Percentiles rank a stretch among this genome's conserved stretches.
phyloP scores from a whole-genome alignment of 2,329 filamentous ascomycete species.

The Colletotrichum tabaci region DNA sequence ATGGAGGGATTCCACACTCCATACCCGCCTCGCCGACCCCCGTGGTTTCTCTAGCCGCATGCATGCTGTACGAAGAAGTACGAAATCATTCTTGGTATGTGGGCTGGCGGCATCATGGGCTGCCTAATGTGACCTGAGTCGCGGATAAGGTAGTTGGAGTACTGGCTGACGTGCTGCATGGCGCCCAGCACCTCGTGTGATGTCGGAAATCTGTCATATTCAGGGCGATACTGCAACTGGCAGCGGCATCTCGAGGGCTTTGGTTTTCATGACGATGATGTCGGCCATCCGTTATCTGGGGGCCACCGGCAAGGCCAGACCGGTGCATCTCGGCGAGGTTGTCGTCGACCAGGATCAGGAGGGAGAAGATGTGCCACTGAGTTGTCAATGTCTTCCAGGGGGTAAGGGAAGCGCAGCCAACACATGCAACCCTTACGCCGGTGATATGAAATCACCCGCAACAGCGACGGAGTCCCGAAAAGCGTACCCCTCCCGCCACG shows the following conservation, averaged over 20 bases:
- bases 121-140: constrained; percentile 20
- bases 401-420: constrained; percentile 32
- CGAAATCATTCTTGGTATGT: constrained; percentile 15
- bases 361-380: constrained; percentile 37
- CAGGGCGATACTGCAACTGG: background rate
- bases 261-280: constrained; percentile 18
- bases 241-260: constrained; percentile 11
- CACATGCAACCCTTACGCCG: constrained; percentile 44
- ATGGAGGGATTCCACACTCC: constrained; percentile 21
- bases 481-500: constrained; percentile 23
- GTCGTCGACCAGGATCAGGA: constrained; percentile 24
- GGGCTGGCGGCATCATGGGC: constrained; percentile 5
- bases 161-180: constrained; percentile 21
- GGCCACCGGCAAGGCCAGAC: constrained; percentile 31
- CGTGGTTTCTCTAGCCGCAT: constrained; percentile 1
- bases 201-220: constrained; percentile 3
- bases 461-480: constrained; percentile 17
- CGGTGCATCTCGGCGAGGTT: constrained; percentile 32
- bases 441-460: constrained; percentile 30
- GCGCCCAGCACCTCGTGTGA: constrained; percentile 8
- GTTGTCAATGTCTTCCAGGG: constrained; percentile 33
- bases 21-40: constrained; percentile 13
- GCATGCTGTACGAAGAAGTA: constrained; percentile 20
- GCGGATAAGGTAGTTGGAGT: constrained; percentile 13
- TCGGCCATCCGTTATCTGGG: constrained; percentile 16